Percentiles rank a stretch among this genome's conserved stretches.
phyloP scores from a whole-genome alignment of 805 yeast species.

The Barnettozyma populi region DNA sequence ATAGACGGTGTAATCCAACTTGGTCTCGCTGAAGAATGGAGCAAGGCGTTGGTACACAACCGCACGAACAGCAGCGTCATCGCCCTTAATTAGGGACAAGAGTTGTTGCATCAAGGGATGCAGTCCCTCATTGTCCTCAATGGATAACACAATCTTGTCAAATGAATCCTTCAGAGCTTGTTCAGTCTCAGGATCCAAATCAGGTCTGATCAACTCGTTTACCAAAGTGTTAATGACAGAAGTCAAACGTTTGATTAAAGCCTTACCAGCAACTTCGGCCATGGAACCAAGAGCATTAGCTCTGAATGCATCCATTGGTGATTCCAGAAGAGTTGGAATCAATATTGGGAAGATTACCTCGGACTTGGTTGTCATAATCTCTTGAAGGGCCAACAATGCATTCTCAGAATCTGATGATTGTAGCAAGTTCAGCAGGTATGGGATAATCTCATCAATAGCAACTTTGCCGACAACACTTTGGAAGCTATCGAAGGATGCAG shows the following conservation, averaged over 20 bases:
- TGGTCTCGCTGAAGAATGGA: conserved; percentile 59
- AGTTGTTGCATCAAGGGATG: conserved; percentile 83
- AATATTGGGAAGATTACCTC: conserved; percentile 91
- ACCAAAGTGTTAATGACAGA: conserved; percentile 71
- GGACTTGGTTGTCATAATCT: conserved; percentile 85
- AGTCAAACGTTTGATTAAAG: conserved; percentile 67
- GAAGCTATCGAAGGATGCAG: conserved; percentile 81
- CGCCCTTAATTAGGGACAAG: conserved; percentile 69
- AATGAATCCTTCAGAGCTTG: conserved; percentile 48
- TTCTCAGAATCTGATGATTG: conserved; percentile 56
- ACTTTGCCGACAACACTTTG: conserved; percentile 77
- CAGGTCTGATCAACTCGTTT: conserved; percentile 42
- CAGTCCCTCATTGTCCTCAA: conserved; percentile 70
- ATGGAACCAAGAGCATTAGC: conserved; percentile 84
- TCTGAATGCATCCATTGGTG: conserved; percentile 79
- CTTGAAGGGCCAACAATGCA: conserved; percentile 85
- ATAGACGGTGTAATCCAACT: conserved; percentile 66
- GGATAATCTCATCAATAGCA: conserved; percentile 86
- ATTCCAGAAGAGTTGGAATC: conserved; percentile 73
- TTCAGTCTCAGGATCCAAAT: conserved; percentile 33
- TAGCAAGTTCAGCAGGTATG: conserved; percentile 69
- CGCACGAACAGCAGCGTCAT: conserved; percentile 58
- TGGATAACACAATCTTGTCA: conserved; percentile 65
- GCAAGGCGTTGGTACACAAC: conserved; percentile 64
- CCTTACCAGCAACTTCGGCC: conserved; percentile 85